Conservation (phyloP, 306 rosid species). For the Fagus crenata region DNA sequence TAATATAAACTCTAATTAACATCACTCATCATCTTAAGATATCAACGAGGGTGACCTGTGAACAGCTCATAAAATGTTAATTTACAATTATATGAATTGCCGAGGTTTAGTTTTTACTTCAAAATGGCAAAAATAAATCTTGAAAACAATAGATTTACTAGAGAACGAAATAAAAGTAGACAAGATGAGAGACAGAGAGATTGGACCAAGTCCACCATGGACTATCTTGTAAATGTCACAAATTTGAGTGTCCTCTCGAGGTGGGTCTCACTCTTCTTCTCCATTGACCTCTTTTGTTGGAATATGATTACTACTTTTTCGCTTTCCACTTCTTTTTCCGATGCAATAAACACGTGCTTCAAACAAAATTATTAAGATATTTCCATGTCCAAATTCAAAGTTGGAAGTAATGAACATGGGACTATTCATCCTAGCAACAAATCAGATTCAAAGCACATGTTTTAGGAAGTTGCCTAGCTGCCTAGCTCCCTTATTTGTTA, state of each 20-base stretch:
- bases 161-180: no score
- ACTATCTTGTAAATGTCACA: neutral
- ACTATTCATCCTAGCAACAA: conserved; percentile 14
- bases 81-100: no score
- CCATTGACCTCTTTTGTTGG: neutral
- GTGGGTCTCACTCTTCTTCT: neutral
- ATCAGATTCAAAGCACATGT: conserved; percentile 41
- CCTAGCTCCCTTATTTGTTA: neutral
- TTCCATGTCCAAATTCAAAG: neutral
- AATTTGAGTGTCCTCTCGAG: neutral
- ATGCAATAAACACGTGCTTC: conserved; percentile 66
- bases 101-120: no score
- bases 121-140: no score
- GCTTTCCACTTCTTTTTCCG: neutral
- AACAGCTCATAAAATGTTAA: no score
- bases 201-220: neutral
- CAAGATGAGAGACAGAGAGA: neutral
- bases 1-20: no score
- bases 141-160: no score
- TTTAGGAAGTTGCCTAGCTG: conserved; percentile 4
- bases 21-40: no score
- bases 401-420: conserved; percentile 27
- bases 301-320: neutral
- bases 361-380: neutral
- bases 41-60: no score